These are phyloP conservation scores for Xylaria hypoxylon DNA, from an alignment of 2,329 filamentous ascomycete genomes.

Conservation along the genomic window DNA sequence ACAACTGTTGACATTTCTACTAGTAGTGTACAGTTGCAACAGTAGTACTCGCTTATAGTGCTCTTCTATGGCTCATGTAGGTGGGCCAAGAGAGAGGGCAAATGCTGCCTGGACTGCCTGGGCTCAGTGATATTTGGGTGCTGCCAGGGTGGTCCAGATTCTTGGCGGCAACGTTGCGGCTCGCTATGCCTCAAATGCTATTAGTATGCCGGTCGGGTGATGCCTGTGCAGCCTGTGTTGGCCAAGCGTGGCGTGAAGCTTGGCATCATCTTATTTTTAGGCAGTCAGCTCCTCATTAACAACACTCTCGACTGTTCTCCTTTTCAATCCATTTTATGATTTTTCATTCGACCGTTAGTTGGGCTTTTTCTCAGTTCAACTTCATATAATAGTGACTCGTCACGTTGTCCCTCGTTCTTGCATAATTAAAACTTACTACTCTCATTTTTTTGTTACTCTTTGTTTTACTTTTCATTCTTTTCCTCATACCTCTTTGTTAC, in stretches of 20 bases:
- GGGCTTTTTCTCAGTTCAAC: slow-evolving; percentile 9
- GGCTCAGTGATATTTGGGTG: background rate
- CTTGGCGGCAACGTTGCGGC: slow-evolving; percentile 2
- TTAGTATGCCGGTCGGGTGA: background rate
- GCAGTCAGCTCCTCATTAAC: background rate
- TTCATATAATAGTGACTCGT: slow-evolving; percentile 30
- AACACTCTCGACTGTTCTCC: background rate
- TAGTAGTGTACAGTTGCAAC: too few relatives aligned
- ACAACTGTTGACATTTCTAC: too few relatives aligned
- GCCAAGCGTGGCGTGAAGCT: slow-evolving; percentile 1
- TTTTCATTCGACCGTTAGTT: slow-evolving; percentile 24
- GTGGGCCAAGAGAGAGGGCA: too few relatives aligned
- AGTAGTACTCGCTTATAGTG: too few relatives aligned
- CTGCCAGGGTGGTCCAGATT: slow-evolving; percentile 1
- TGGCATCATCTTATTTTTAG: slow-evolving; percentile 31
- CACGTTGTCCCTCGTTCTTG: slow-evolving; percentile 42
- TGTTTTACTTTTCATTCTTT: background rate
- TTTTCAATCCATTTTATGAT: slow-evolving; percentile 23
- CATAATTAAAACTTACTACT: slow-evolving; percentile 23
- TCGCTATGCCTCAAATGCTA: slow-evolving; percentile 9
- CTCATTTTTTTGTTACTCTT: slow-evolving; percentile 29
- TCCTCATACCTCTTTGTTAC: background rate
- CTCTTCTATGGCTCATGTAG: too few relatives aligned
- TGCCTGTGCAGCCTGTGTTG: background rate
- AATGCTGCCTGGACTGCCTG: too few relatives aligned